These are phyloP conservation scores for Arthrocladium fulminans DNA, from an alignment of 2,329 filamentous ascomycete species.

Conservation along the genomic window DNA sequence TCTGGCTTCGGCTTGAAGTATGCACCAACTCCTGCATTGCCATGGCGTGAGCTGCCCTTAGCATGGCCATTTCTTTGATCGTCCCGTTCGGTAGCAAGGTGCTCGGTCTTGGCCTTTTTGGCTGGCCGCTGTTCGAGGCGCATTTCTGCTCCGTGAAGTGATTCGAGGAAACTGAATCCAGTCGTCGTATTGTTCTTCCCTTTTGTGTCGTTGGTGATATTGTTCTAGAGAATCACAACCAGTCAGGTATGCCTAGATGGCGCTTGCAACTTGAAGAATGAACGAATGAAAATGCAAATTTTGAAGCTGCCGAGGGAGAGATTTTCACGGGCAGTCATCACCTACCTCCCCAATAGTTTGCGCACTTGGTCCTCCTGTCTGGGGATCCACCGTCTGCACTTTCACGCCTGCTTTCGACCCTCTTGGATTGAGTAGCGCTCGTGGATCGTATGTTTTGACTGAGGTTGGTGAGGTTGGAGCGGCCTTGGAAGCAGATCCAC, in stretches of 20 bases:
- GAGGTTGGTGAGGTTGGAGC: neutral
- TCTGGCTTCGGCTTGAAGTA: conserved; percentile 58
- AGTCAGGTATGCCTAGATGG: neutral
- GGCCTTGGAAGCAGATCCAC: neutral
- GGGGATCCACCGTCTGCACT: neutral
- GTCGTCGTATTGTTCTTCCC: conserved; percentile 65
- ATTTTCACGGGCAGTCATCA: neutral
- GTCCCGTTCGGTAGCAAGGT: neutral
- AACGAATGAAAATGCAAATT: neutral
- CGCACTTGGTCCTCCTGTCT: neutral
- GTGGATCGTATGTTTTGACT: conserved; percentile 14
- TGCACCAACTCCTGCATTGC: conserved; percentile 51
- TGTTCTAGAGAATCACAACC: neutral
- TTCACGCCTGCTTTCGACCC: conserved; percentile 8
- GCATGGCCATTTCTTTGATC: conserved; percentile 32
- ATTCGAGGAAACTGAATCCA: conserved; percentile 47
- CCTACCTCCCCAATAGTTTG: neutral
- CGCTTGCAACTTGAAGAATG: neutral
- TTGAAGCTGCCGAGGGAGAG: neutral
- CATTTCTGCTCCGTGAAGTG: conserved; percentile 40
- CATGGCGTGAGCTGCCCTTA: conserved; percentile 18
- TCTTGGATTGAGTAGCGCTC: conserved; percentile 17
- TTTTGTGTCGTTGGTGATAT: conserved; percentile 45
- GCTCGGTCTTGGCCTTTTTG: conserved; percentile 35
- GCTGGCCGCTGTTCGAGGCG: conserved; percentile 47